Evolutionary conservation across 805 yeast species (phyloP), one percentile per base, ranked within the genome.

Genomic region (Starmerella lactis-condensi): DNA sequence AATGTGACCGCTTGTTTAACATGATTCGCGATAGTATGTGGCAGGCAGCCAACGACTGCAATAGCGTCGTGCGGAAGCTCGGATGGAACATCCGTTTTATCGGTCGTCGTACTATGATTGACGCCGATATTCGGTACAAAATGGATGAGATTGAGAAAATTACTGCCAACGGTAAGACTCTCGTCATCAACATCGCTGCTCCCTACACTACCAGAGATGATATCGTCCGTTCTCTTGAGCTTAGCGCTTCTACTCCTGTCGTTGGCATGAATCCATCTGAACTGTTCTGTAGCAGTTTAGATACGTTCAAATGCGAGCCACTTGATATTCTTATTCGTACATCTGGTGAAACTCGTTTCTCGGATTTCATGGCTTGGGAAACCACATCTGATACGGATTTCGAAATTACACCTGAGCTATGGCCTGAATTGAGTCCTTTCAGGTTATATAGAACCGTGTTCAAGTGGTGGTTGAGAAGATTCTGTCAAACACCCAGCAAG

Each of bases 161-260:
- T 19, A 81, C 94, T 1, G 58, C 60, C 34, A 42, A 62, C 32
- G 72, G 78, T 49, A 55, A 50, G 13, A 40, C 41, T 11, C 43
- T 46, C 38, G 31, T 38, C n/a, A 41, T 54, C 31, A 53, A 54
- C 33, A 52, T 54, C 28, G 85, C 96, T 50, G 79, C 89, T 51
- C 94, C 96, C 4, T 89, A 89, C 56, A 89, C 98, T 0, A 72
- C 95, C 17, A 64, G 93, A 38, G 83, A 78, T 52, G 98, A 81
- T 52, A 78, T 81, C 39, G 34, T 60, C 61, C 35, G 44, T 46
- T 4, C 57, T 69, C 3, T 12, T 17, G 22, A 11, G 17, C 4
- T 11, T 9, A n/a, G 24, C 17, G 18, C 33, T 4, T 7, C 19
- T 5, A 65, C 65, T 9, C 55, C 24, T 13, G 29, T 34, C 34